Evolutionary conservation across 305 asterid species (phyloP), one percentile per base, ranked within the genome.

Genomic region (Rubia tinctorum): DNA sequence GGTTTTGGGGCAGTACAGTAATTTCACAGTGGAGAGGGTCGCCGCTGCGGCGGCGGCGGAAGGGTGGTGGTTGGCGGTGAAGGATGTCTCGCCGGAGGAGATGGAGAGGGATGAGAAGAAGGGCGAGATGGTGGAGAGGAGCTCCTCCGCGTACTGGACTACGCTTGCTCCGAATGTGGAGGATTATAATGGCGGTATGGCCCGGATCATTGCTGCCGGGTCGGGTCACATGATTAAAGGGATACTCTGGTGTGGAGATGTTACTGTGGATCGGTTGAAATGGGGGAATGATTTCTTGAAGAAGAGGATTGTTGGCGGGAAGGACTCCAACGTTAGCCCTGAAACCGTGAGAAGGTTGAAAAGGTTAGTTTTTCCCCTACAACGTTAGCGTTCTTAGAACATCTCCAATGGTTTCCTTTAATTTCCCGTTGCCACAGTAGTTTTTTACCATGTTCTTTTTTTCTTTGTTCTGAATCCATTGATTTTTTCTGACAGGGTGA

Each of bases 141-240:
- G 91, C 42, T 88, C 97, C 9, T 82, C 92, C 17, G 97, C 95
- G 0, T 91, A 91, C 68, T 95, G 98, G 99, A 92, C 97, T 0
- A 88, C 95, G 27, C 67, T 95, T 71, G 98, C 99, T 8, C 99
- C 99, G 8, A 91, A 92, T 42, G 98, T 95, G 59, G 98, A 95
- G 93, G 97, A 95, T 76, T 95, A 95, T 39, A 88, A 91, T 45
- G 84, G 88, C 43, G 76, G 89, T 4, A 69, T 80, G 2, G 93
- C 96, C n/a, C 84, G 85, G 84, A 42, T 85, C 88, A 90, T 92
- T 5, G 98, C 98, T 0, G 83, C 89, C 6, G 95, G 99, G 8
- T 88, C 96, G 3, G 99, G 98, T 40, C 97, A 87, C 71, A 71
- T 95, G 74, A 75, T 94, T n/a, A 85, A 84, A 45, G 97, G 99